Base-by-base conservation (phyloP, 805 yeast genomes). In the Priceomyces melissophilus region DNA sequence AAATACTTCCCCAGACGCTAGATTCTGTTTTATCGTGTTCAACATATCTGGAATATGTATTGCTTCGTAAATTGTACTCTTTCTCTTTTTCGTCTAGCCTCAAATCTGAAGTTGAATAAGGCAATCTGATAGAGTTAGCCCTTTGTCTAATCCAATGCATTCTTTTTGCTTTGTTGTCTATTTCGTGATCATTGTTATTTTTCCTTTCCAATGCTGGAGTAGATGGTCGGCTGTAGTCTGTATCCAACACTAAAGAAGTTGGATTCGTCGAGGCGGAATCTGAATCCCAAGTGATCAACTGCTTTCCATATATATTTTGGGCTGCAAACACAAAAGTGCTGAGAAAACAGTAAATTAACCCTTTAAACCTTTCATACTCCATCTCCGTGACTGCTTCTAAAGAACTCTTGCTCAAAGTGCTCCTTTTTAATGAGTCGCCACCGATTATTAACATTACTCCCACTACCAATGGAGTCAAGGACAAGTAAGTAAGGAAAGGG, bases 221-320 rank as follows among this genome's bases (percentile, higher is more conserved):
- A 7, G 42, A 36, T 11, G 58, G 54, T 14, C 55, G 32, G 16
- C 50, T 37, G 13, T 45, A 32, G 10, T 52, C 54, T 20, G 62
- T 51, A 38, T 58, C 57, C 28, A 63, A 41, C 4, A 57, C 67
- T 39, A 63, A 49, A 30, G 60, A 50, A 1, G 57, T 55, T 3
- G 67, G 63, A 20, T 50, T 49, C 2, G 42, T 38, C 4, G 36
- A 33, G n/a, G 48, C 37, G 11, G 51, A 55, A 40, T 61, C 63
- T 7, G 49, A 53, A 61, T 29, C 90, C 71, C 71, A 64, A 1
- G 70, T 87, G 46, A 88, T 76, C 30, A 89, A 80, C 47, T 80
- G 82, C 63, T 89, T 89, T 30, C 93, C 89, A 61, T 87, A 88
- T 34, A 89, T 85, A 57, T 88, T 88, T 55, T 88, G 96, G 2